Base-by-base conservation (phyloP, 129 eudicot species). In the Glebionis coronaria region DNA sequence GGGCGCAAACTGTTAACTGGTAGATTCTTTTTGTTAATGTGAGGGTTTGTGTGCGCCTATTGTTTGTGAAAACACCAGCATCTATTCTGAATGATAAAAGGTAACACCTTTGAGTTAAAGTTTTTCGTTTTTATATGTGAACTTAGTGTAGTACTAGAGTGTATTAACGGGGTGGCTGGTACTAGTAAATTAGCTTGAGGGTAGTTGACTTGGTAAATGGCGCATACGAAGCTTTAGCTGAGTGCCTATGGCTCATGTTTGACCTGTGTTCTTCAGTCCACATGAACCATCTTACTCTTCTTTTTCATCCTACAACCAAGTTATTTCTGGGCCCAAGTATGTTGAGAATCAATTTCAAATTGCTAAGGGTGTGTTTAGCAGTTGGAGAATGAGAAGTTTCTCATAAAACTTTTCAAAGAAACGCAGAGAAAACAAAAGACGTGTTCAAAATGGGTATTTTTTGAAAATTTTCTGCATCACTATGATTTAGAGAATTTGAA, bases 21-120 rank as follows among this genome's bases (percentile, higher is more conserved):
- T 65, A 63, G 44, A 53, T 72, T 51, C 35, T 20, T 52, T 51
- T 53, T 73, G 63, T 63, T 35, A 40, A 63, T 63, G 57, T 21
- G 42, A 35, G 42, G 10, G 6, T 5, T 5, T 35, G 42, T 35
- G 2, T 7, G 42, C 10, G 42, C 42, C 42, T 72, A 35, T 61
- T 62, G 8, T 50, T 12, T 10, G 68, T 29, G n/a, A 40, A 29
- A 31, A 5, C 42, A 13, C 9, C 67, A 6, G 15, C 23, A 69
- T 44, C 54, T 68, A 18, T 29, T 67, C 35, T 40, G 14, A 56
- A 47, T 65, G 70, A 44, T 67, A 67, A 51, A 31, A 46, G 29
- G 28, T 23, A 35, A 35, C 10, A 12, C 18, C 62, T 56, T n/a
- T 7, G 10, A 35, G 42, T 35, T 7, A 8, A 35, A 35, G 42